phyloP scores from a whole-genome alignment of 148 eudicot genomes.

The Persicaria maculosa region DNA sequence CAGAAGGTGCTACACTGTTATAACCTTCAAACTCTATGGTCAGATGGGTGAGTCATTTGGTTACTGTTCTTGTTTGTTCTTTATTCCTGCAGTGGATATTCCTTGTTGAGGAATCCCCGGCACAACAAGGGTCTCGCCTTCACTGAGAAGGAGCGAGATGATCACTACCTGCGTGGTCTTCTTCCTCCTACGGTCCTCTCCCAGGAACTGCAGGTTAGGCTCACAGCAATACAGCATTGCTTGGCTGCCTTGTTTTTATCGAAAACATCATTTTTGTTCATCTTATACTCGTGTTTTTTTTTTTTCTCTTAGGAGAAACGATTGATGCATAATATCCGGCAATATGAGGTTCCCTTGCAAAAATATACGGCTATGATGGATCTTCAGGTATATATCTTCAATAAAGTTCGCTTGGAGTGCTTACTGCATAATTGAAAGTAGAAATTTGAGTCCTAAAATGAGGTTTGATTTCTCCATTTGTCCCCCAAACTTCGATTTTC shows the following conservation, averaged over 20 bases:
- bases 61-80: neutral
- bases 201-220: constrained; percentile 72
- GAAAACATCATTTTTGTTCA: neutral
- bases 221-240: neutral
- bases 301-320: constrained; percentile 51
- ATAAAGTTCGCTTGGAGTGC: neutral
- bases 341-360: constrained; percentile 76
- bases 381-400: constrained; percentile 50
- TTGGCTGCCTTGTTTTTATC: constrained; percentile 1
- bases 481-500: no score
- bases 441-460: no score
- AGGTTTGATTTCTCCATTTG: no score
- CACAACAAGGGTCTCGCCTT: constrained; percentile 85
- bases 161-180: constrained; percentile 84
- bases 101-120: constrained; percentile 72
- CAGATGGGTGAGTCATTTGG: no score
- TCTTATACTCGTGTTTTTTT: constrained; percentile 1
- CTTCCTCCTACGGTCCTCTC: constrained; percentile 56
- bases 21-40: no score
- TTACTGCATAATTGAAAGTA: neutral
- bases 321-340: constrained; percentile 56
- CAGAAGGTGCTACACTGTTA: no score
- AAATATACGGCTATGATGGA: constrained; percentile 86
- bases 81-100: constrained; percentile 43
- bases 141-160: constrained; percentile 75